Evolutionary conservation across 805 yeast species (phyloP).

Genomic region (Candida quercuum): DNA sequence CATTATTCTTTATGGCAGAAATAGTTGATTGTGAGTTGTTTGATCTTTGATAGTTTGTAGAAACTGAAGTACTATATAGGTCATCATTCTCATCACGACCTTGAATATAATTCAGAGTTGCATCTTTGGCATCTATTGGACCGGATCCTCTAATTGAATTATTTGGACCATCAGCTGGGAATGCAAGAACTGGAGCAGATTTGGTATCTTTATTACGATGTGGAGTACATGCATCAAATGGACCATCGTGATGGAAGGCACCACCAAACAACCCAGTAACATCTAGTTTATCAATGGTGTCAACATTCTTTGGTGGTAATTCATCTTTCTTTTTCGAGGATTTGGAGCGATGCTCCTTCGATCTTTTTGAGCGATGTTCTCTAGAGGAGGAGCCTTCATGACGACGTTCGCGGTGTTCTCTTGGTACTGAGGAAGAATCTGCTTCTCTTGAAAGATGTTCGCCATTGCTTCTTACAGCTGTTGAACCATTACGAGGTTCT

Average conservation of each 20-base stretch:
- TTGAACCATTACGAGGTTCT: background rate
- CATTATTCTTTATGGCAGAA: slow-evolving; percentile 44
- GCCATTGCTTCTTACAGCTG: too few species aligned
- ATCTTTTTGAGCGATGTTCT: slow-evolving; percentile 10
- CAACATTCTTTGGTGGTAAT: slow-evolving; percentile 68
- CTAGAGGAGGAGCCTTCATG: background rate
- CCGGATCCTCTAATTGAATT: slow-evolving; percentile 70
- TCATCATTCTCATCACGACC: slow-evolving; percentile 57
- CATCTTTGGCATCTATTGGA: slow-evolving; percentile 46
- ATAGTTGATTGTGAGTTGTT: slow-evolving; percentile 18
- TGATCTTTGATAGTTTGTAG: slow-evolving; percentile 8
- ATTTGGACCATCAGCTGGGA: slow-evolving; percentile 95
- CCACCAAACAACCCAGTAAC: slow-evolving; percentile 94
- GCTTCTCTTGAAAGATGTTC: too few species aligned
- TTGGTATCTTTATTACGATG: slow-evolving; percentile 76
- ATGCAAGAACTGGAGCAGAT: slow-evolving; percentile 91
- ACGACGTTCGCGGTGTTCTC: slow-evolving; percentile 11
- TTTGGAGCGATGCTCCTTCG: slow-evolving; percentile 14
- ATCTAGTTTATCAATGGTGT: slow-evolving; percentile 91
- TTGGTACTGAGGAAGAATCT: slow-evolving; percentile 9
- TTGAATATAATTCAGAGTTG: slow-evolving; percentile 69
- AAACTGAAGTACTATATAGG: slow-evolving; percentile 19
- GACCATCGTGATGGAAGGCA: slow-evolving; percentile 98
- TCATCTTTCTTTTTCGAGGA: slow-evolving; percentile 31
- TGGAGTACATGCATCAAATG: slow-evolving; percentile 97